Evolutionary conservation across 1,284 basidiomycete genomes (phyloP), one percentile per base, ranked within the genome.

Genomic region (Porodaedalea pini): DNA sequence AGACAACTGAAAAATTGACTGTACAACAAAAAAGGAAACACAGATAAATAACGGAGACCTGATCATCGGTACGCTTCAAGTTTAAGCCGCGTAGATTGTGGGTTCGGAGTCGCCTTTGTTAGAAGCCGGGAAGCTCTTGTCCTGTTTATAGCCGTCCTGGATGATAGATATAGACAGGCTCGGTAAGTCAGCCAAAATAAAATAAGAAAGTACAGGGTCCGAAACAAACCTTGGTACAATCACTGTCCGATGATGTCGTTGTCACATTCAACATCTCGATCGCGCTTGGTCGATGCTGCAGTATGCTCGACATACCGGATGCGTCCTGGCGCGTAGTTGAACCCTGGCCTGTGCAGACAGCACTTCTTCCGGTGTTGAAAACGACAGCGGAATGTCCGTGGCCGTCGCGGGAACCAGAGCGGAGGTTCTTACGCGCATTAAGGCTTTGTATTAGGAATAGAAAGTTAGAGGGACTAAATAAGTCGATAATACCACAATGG

Each of bases 251-350:
- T 31, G 29, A 17, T 11, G 29, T n/a, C 17, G 48, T 34, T 15
- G 48, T 50, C 13, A 50, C 31, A 17, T 50, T 50, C 11, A 27
- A 32, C 48, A 50, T 50, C 17, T 50, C 48, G 17, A 50, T 50
- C 17, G 25, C 48, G 10, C 29, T 50, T n/a, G 48, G 48, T 19
- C 7, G 40, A 41, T 41, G 13, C 40, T 32, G 29, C 48, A 34
- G 15, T 11, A 7, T 31, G 29, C 5, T 19, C 17, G 29, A 21
- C 10, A 31, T 25, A 17, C 17, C n/a, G 23, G 31, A 31, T n/a
- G 29, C 3, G 11, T 50, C 25, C 23, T 21, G 21, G 21, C 8
- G 21, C 5, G 44, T 25, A 11, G 21, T 25, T 47, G 44, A 47
- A 11, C 19, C 21, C 21, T 21, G 10, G 21, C 21, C 21, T 47